Base-by-base conservation (phyloP, 495 filamentous ascomycete species). In the Penicillium antarcticum region DNA sequence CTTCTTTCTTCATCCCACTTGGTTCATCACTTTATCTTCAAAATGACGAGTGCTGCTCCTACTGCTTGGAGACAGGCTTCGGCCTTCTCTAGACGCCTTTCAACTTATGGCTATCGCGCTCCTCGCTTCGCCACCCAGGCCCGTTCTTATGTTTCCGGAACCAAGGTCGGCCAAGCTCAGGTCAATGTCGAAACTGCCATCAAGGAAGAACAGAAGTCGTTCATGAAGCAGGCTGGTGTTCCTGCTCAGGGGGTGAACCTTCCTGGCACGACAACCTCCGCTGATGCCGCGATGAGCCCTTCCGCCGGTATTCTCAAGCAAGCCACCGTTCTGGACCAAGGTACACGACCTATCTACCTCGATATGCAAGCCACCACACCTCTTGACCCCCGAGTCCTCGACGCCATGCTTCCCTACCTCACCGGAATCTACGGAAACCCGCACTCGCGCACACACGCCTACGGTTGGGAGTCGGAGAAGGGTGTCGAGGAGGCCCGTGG, bases 331-430 rank as follows among this genome's bases (percentile, higher is more conserved):
- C 88, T 97, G 87, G 94, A 96, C 62, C 84, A 96, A 73, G 94
- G 95, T 55, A 84, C 88, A 45, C 82, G 94, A 31, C 94, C 94
- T 13, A 97, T 98, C 59, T 98, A 97, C 61, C 86, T 98, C 34
- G 94, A 98, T 64, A 95, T 95, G 89, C 94, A 99, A 73, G 92
- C 94, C 13, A 98, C 94, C 3, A 97, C 95, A n/a, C 94, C 94
- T 9, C 80, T 89, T 7, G 94, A 98, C 59, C 94, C 94, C 35
- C 82, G 94, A 45, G 94, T 97, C 33, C 78, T 98, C 10, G 94
- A 98, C 62, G 89, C 91, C 40, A 98, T 98, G 94, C 80, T 98
- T 17, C 94, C 94, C 1, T 98, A 84, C 72, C 88, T 87, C 61
- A 94, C 92, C 18, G 91, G 91, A 31, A 81, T 95, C 29, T 97